phyloP scores from a whole-genome alignment of 495 filamentous ascomycete species.

The Aspergillus conjunctus region DNA sequence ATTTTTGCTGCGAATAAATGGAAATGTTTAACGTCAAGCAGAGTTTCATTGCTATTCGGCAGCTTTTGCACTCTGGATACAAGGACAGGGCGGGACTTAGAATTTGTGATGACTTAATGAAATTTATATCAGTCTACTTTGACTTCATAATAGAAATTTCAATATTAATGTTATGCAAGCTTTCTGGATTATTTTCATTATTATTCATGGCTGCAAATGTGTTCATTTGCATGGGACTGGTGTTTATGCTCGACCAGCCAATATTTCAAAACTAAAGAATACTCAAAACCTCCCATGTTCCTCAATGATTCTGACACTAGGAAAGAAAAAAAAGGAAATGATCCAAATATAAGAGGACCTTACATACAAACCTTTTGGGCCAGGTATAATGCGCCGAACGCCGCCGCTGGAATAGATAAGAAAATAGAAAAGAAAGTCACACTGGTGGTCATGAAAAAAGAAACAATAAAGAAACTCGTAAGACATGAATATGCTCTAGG shows the following conservation, averaged over 20 bases:
- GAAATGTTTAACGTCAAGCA: neutral
- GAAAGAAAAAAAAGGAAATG: conserved; percentile 4
- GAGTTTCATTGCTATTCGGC: no score
- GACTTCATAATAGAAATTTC: no score
- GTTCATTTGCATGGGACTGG: no score
- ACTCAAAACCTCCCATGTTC: neutral
- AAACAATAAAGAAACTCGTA: conserved; percentile 27
- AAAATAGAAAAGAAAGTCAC: conserved; percentile 7
- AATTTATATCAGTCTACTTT: no score
- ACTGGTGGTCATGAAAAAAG: conserved; percentile 11
- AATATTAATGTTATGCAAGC: no score
- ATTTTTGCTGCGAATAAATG: neutral
- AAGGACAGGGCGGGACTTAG: no score
- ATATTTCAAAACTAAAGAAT: neutral
- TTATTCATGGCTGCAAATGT: no score
- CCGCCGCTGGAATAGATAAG: conserved; percentile 39
- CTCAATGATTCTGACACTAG: neutral
- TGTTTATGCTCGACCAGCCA: neutral
- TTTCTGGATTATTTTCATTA: no score
- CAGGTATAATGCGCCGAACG: conserved; percentile 31
- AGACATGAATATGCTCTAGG: conserved; percentile 21
- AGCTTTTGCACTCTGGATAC: no score
- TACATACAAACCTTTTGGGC: conserved; percentile 1
- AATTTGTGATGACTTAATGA: no score
- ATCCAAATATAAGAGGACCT: neutral